These are phyloP conservation scores for Xylaria nigripes DNA, from an alignment of 495 filamentous ascomycete species.

Conservation along the genomic window DNA sequence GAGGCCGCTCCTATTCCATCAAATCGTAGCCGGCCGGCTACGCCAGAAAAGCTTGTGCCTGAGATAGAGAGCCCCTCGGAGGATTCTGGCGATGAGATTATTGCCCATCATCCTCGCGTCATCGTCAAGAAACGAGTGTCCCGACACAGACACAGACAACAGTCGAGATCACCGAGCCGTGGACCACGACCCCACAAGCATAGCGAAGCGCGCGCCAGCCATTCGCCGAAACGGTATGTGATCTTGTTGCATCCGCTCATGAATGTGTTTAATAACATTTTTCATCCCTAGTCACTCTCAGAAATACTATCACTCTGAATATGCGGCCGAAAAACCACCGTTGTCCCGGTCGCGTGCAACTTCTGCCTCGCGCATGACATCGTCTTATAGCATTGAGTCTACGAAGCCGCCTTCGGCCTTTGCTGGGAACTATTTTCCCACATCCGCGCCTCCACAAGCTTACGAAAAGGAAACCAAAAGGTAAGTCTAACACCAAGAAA, in stretches of 20 bases:
- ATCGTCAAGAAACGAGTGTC: slow-evolving; percentile 18
- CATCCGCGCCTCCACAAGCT: slow-evolving; percentile 19
- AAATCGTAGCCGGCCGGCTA: slow-evolving; percentile 15
- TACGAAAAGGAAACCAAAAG: slow-evolving; percentile 25
- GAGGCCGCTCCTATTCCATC: slow-evolving; percentile 10
- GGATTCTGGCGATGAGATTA: slow-evolving; percentile 21
- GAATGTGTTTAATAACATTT: neutral
- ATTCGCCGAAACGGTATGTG: slow-evolving; percentile 32
- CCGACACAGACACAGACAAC: slow-evolving; percentile 12
- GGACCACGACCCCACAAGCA: slow-evolving; percentile 18
- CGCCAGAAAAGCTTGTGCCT: slow-evolving; percentile 15
- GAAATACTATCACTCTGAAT: slow-evolving; percentile 35
- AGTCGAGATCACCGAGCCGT: slow-evolving; percentile 18
- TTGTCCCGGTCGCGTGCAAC: slow-evolving; percentile 30
- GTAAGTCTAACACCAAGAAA: slow-evolving; percentile 22
- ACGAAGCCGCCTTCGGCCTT: slow-evolving; percentile 30
- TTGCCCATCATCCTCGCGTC: slow-evolving; percentile 18
- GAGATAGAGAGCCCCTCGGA: slow-evolving; percentile 24
- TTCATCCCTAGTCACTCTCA: slow-evolving; percentile 12
- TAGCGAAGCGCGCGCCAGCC: slow-evolving; percentile 27
- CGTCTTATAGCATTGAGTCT: slow-evolving; percentile 33
- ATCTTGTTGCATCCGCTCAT: neutral
- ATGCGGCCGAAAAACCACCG: slow-evolving; percentile 18
- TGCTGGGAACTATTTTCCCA: slow-evolving; percentile 27
- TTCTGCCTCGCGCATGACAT: slow-evolving; percentile 28